A percentile compares a stretch with the other conserved stretches of the same genome.
These are phyloP conservation scores for Dipodascus geniculatus DNA, from an alignment of 805 yeast species.

Conservation along the genomic window DNA sequence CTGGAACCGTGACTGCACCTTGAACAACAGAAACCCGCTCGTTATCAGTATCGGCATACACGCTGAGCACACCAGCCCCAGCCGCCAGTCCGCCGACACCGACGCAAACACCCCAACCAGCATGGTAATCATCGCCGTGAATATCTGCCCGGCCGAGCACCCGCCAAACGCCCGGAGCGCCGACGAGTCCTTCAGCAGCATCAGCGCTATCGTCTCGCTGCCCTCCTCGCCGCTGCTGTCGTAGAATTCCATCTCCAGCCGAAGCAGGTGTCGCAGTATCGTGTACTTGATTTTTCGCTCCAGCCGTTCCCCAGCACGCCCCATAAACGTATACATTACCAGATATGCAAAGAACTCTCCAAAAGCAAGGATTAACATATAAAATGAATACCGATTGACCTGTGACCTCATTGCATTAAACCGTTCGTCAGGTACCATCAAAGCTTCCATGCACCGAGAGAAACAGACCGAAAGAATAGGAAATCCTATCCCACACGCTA, in stretches of 20 bases:
- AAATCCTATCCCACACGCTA: conserved; percentile 23
- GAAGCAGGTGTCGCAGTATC: conserved; percentile 20
- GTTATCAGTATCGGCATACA: conserved; percentile 25
- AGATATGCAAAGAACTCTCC: conserved; percentile 15
- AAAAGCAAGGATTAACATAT: conserved; percentile 21
- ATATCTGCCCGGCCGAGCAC: conserved; percentile 26
- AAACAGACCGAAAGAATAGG: conserved; percentile 24
- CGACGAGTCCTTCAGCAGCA: conserved; percentile 26
- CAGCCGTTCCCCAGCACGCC: conserved; percentile 19
- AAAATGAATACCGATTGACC: conserved; percentile 20
- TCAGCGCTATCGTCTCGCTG: conserved; percentile 17
- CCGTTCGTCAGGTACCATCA: conserved; percentile 19
- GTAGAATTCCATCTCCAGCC: conserved; percentile 23
- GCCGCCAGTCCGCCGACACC: conserved; percentile 25
- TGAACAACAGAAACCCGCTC: conserved; percentile 25
- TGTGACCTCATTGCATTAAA: conserved; percentile 21
- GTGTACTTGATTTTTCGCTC: conserved; percentile 22
- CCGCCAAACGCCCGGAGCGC: conserved; percentile 25
- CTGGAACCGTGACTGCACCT: conserved; percentile 20
- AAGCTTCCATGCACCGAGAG: conserved; percentile 20
- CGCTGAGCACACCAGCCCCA: conserved; percentile 27
- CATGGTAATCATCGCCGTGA: conserved; percentile 23
- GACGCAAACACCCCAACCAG: conserved; percentile 25
- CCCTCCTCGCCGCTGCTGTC: conserved; percentile 24
- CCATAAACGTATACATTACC: conserved; percentile 11